Base-by-base conservation (phyloP, 2,329 filamentous ascomycete genomes). In the Canariomyces notabilis region DNA sequence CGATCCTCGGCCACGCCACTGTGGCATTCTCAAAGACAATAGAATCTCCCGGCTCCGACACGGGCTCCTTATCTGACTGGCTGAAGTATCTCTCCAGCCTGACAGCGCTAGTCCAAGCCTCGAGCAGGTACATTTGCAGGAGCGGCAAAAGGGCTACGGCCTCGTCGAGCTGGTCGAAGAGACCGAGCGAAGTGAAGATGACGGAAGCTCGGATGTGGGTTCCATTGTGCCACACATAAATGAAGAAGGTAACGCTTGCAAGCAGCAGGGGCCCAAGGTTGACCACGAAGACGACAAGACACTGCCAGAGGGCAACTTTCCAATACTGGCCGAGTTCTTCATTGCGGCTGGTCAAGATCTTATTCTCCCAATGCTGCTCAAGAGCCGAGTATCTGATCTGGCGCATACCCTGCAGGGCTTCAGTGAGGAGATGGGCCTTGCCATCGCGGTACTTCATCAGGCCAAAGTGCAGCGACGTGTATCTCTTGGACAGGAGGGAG, bases 341-440 rank as follows among this genome's bases (percentile, higher is more conserved):
- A 38, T 64, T 60, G 21, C 64, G 59, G 35, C 57, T 61, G n/a
- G 59, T 50, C 23, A 64, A 36, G 14, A 67, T 65, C 50, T 62
- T 65, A 31, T 55, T 48, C 46, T 67, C 63, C 58, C 61, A 67
- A 23, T 63, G 55, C 22, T 59, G 52, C 43, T 67, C 64, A 9
- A 67, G 57, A 7, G 64, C 64, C 3, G 64, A 65, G 50, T 64
- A 66, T 42, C 64, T 62, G 59, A 67, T 66, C 51, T 67, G 64
- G 9, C 64, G 62, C 60, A 67, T 67, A 19, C 64, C 64, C 26
- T 65, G 61, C 15, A 67, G 52, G 0, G 63, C 64, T 42, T 67
- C 64, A 2, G 61, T 64, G 42, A 67, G 50, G 6, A 66, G 50
- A 40, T 65, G 58, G 1, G 63, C 59, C 48, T 67, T 67, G 37